Percentiles rank a stretch among this genome's conserved stretches.
These are phyloP conservation scores for Ajuga reptans DNA, from an alignment of 305 asterid species.

Conservation along the genomic window DNA sequence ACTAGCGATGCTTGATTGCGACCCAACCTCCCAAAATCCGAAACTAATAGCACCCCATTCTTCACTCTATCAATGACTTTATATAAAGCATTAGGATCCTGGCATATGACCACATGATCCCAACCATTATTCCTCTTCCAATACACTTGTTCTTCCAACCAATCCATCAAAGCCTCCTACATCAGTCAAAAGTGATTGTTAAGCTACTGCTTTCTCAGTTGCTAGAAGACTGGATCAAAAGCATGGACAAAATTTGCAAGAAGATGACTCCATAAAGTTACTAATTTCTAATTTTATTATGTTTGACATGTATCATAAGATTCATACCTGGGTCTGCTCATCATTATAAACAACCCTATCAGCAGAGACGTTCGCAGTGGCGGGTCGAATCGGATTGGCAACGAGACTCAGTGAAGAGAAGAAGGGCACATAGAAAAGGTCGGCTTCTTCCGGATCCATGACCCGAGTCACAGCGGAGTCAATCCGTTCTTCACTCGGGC, in stretches of 20 bases:
- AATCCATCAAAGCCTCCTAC: slow-evolving; percentile 78
- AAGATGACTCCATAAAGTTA: no score
- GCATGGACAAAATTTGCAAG: background rate
- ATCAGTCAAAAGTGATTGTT: slow-evolving; percentile 24
- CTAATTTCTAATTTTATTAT: background rate
- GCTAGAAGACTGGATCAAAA: background rate
- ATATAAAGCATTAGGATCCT: slow-evolving; percentile 95
- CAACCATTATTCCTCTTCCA: slow-evolving; percentile 97
- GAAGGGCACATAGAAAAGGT: slow-evolving; percentile 78
- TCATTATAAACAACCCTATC: slow-evolving; percentile 46
- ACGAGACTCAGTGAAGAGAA: slow-evolving; percentile 89
- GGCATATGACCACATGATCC: slow-evolving; percentile 94
- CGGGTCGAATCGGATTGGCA: slow-evolving; percentile 65
- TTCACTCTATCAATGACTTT: slow-evolving; percentile 74
- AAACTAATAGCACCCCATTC: slow-evolving; percentile 81
- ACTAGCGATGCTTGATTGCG: slow-evolving; percentile 76
- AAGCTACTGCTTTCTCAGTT: background rate
- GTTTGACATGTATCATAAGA: background rate
- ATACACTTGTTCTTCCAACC: slow-evolving; percentile 72
- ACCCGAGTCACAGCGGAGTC: slow-evolving; percentile 44
- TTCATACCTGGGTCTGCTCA: slow-evolving; percentile 86
- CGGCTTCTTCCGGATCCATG: slow-evolving; percentile 72
- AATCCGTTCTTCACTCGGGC: slow-evolving; percentile 36
- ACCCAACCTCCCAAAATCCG: slow-evolving; percentile 92
- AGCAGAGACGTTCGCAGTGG: slow-evolving; percentile 18